phyloP scores from a whole-genome alignment of 306 rosid species.

The Hippophae rhamnoides region DNA sequence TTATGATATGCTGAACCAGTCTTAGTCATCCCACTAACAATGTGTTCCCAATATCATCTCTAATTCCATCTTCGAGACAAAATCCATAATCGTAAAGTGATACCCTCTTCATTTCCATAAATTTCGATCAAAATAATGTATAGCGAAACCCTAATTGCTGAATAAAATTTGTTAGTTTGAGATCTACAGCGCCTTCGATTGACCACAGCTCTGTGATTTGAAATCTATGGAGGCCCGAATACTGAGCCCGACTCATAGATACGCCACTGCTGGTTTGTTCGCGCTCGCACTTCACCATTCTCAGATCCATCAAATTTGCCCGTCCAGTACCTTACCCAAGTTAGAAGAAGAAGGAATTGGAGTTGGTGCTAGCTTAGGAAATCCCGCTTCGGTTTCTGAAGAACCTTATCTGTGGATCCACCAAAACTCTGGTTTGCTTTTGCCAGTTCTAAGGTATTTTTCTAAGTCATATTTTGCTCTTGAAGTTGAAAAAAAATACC shows the following conservation, averaged over 20 bases:
- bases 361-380: constrained; percentile 1
- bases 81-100: too few relatives aligned
- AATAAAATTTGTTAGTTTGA: too few relatives aligned
- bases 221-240: constrained; percentile 27
- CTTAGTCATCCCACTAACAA: too few relatives aligned
- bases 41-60: too few relatives aligned
- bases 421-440: constrained; percentile 37
- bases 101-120: too few relatives aligned
- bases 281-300: constrained; percentile 44
- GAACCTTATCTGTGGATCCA: constrained; percentile 33
- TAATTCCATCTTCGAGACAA: too few relatives aligned
- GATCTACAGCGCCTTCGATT: too few relatives aligned
- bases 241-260: constrained; percentile 28
- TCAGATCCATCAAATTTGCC: constrained; percentile 30
- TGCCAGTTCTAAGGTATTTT: constrained; percentile 42
- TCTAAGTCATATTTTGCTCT: neutral
- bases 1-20: too few relatives aligned
- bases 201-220: too few relatives aligned
- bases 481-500: too few relatives aligned
- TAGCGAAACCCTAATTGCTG: too few relatives aligned
- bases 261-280: constrained; percentile 43
- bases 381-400: constrained; percentile 21
- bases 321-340: constrained; percentile 2
- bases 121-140: too few relatives aligned
- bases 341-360: constrained; percentile 16